These are phyloP conservation scores for Metschnikowia gelsemii DNA, from an alignment of 805 yeast genomes.

Conservation along the genomic window DNA sequence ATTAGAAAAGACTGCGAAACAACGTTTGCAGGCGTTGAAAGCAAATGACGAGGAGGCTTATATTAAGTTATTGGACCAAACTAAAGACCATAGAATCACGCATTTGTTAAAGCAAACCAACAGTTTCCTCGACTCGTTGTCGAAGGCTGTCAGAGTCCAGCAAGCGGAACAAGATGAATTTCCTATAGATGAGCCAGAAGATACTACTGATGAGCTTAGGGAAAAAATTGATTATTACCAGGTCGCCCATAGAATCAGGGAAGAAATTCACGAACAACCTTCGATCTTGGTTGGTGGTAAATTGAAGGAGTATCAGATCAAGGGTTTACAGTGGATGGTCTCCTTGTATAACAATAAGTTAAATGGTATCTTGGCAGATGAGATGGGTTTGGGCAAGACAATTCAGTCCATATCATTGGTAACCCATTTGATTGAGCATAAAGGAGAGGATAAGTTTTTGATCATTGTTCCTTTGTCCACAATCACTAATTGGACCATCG, in stretches of 20 bases:
- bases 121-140: slow-evolving; percentile 70
- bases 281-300: slow-evolving; percentile 71
- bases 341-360: slow-evolving; percentile 59
- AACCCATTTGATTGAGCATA: slow-evolving; percentile 66
- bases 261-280: slow-evolving; percentile 66
- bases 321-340: slow-evolving; percentile 68
- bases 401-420: slow-evolving; percentile 77
- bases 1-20: slow-evolving; percentile 79
- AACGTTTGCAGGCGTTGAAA: slow-evolving; percentile 81
- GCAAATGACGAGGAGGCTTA: slow-evolving; percentile 89
- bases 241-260: slow-evolving; percentile 76
- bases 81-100: slow-evolving; percentile 84
- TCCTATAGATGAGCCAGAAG: slow-evolving; percentile 36
- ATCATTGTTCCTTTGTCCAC: slow-evolving; percentile 84
- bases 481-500: slow-evolving; percentile 80
- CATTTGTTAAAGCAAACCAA: slow-evolving; percentile 81
- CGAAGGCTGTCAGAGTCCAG: slow-evolving; percentile 76
- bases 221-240: slow-evolving; percentile 77
- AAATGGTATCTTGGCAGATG: slow-evolving; percentile 66
- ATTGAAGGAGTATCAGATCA: slow-evolving; percentile 71
- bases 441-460: slow-evolving; percentile 68
- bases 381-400: slow-evolving; percentile 68
- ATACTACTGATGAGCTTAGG: slow-evolving; percentile 50
- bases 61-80: slow-evolving; percentile 77
- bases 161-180: slow-evolving; percentile 49